These are phyloP conservation scores for Vigna angularis DNA, from an alignment of 306 rosid genomes.

Conservation along the genomic window DNA sequence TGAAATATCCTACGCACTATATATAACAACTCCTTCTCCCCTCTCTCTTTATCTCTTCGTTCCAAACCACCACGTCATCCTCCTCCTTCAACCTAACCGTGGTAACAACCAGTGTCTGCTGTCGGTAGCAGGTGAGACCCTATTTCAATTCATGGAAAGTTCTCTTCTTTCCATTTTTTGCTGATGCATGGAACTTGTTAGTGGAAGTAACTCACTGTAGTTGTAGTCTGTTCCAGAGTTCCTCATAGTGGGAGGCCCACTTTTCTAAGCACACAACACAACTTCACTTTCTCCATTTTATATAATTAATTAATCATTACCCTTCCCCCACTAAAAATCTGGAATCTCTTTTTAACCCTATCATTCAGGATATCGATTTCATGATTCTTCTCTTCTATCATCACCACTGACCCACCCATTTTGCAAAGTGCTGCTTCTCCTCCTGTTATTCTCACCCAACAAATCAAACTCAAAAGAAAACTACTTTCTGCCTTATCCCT, in stretches of 20 bases:
- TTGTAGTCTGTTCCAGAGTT: not conserved
- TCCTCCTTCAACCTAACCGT: conserved; percentile 5
- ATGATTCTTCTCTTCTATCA: conserved; percentile 6
- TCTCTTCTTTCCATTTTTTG: not conserved
- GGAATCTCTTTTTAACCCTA: conserved; percentile 25
- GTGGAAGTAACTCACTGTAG: not conserved
- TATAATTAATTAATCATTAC: conserved; percentile 17
- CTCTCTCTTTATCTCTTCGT: conserved; percentile 3
- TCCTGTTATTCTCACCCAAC: not conserved
- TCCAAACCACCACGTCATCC: not conserved
- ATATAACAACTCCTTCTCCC: not conserved
- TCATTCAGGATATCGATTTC: conserved; percentile 2
- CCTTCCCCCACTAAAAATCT: conserved; percentile 33
- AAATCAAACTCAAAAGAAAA: conserved; percentile 9
- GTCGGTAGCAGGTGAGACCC: conserved; percentile 2
- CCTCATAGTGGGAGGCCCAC: conserved; percentile 45
- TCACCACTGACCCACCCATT: not conserved
- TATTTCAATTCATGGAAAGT: not conserved
- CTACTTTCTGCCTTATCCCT: not conserved
- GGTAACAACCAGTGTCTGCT: conserved; percentile 22
- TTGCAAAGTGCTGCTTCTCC: not conserved
- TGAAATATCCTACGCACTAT: not conserved
- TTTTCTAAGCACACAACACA: conserved; percentile 32
- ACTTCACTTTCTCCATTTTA: conserved; percentile 25
- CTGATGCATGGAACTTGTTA: not conserved